Base-by-base conservation (phyloP, 2,329 filamentous ascomycete genomes). In the Aspergillus arachidicola region DNA sequence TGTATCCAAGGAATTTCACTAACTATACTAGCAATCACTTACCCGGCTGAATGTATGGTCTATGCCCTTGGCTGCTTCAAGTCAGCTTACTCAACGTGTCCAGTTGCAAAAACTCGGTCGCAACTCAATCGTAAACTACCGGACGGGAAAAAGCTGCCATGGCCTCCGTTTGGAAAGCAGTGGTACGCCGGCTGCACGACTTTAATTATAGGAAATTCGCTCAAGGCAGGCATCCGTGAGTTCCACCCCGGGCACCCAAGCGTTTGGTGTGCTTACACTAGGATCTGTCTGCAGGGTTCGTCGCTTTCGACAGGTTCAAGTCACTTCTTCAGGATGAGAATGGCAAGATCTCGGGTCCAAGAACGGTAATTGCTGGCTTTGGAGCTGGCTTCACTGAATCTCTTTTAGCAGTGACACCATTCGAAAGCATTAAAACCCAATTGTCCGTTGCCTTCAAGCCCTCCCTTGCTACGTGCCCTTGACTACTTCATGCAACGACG, bases 151-250 rank as follows among this genome's bases (percentile, higher is more conserved):
- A 97, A 96, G 82, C 86, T 97, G 34, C 93, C 94, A 59, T 97
- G 93, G 91, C 95, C 95, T 50, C 92, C 92, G 12, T 98, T 98
- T 74, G 95, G 95, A 56, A 84, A 81, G 71, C 93, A 96, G 79
- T 99, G 95, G 95, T 99, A 99, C 79, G 94, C 95, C 14, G 95
- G 95, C 43, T 99, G 95, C 82, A 98, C 95, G 54, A 98, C 95
- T 32, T 82, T 97, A 76, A 96, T 99, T 64, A 93, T 98, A 70
- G 95, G 95, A 65, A 99, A 99, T 81, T 96, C 93, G 59, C 85
- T 95, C 76, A 99, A 99, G 83, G 95, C 95, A 43, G 95, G 93
- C 64, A 96, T 98, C 67, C 90, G 93, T 94, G 86, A 65, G 90
- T 84, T 48, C 32, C 4, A 26, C 9, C 38, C 57, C 23, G n/a